A percentile compares a stretch with the other conserved stretches of the same genome.
Evolutionary conservation across 495 filamentous ascomycete species (phyloP).

Genomic region (Terfezia boudieri): DNA sequence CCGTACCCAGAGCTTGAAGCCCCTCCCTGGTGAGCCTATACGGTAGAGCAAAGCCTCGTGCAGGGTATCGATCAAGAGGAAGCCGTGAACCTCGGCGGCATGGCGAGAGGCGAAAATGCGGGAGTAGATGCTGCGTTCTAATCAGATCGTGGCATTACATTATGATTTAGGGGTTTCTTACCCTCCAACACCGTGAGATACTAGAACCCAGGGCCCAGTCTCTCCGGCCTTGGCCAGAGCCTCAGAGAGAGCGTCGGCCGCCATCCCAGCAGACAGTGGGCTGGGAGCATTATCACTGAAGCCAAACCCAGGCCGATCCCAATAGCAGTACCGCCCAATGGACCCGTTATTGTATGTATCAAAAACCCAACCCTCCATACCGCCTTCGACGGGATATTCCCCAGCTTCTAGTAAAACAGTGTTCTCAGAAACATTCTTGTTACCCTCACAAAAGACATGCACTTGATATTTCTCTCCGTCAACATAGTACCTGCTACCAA

Average conservation of each 20-base stretch:
- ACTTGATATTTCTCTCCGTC: slow-evolving; percentile 62
- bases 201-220: slow-evolving; percentile 57
- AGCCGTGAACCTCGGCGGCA: slow-evolving; percentile 41
- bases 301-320: slow-evolving; percentile 78
- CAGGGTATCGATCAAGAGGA: slow-evolving; percentile 67
- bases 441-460: slow-evolving; percentile 65
- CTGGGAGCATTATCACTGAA: slow-evolving; percentile 75
- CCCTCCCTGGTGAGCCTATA: slow-evolving; percentile 41
- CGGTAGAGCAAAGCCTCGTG: slow-evolving; percentile 62
- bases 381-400: slow-evolving; percentile 51
- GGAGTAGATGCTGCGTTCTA: slow-evolving; percentile 41
- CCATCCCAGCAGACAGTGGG: slow-evolving; percentile 77
- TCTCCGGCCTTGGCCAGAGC: slow-evolving; percentile 61
- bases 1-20: slow-evolving; percentile 65
- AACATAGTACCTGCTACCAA: slow-evolving; percentile 54
- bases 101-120: slow-evolving; percentile 76
- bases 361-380: slow-evolving; percentile 47
- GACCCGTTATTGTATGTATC: slow-evolving; percentile 45
- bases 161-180: too few species aligned
- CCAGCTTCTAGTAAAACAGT: slow-evolving; percentile 73
- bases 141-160: slow-evolving; percentile 21
- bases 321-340: slow-evolving; percentile 80
- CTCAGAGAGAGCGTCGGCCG: slow-evolving; percentile 64
- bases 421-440: slow-evolving; percentile 29
- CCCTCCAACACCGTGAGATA: slow-evolving; percentile 21